Evolutionary conservation across 805 yeast genomes (phyloP), one percentile per base, ranked within the genome.

Genomic region (Saturnispora gosingensis): DNA sequence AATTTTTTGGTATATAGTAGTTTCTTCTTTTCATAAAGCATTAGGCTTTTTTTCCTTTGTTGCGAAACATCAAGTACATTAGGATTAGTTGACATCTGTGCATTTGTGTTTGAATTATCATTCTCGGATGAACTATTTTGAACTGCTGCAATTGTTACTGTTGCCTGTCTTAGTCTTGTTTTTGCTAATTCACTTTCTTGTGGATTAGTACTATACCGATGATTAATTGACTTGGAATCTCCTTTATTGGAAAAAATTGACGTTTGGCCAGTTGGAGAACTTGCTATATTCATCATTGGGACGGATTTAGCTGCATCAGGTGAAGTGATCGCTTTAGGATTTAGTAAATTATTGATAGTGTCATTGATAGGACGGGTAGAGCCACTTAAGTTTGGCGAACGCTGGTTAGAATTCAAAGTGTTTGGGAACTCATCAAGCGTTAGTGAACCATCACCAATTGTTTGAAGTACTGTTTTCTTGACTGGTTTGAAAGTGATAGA

Each of bases 401-500:
- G 20, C 20, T 38, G 20, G 16, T 18, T 38, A 22, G 22, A 13
- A 3, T 16, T 22, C 10, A 25, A n/a, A 18, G 43, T 32, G 15
- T 45, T 44, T 1, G 58, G 58, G n/a, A 68, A 68, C 45, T 59
- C 51, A 20, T 66, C 71, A 11, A 75, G 59, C 0, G 72, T 58
- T 42, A 79, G 65, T 25, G 71, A 67, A 2, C 83, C 83, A 43
- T 69, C 64, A 2, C 83, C 83, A 46, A 79, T 52, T 0, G 81
- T 71, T 50, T 68, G 72, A 24, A 77, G 54, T 0, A 78, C 73
- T 3, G 78, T 67, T 40, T 72, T 72, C 45, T 76, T 67, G 4
- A 78, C 63, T 0, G 80, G 73, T 50, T 67, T 73, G 57, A 79
- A 79, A 30, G 69, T 73, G 20, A 78, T 74, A 27, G 49, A 32